These are phyloP conservation scores for Lasiodiplodia theobromae DNA, from an alignment of 2,329 filamentous ascomycete genomes.

Conservation along the genomic window DNA sequence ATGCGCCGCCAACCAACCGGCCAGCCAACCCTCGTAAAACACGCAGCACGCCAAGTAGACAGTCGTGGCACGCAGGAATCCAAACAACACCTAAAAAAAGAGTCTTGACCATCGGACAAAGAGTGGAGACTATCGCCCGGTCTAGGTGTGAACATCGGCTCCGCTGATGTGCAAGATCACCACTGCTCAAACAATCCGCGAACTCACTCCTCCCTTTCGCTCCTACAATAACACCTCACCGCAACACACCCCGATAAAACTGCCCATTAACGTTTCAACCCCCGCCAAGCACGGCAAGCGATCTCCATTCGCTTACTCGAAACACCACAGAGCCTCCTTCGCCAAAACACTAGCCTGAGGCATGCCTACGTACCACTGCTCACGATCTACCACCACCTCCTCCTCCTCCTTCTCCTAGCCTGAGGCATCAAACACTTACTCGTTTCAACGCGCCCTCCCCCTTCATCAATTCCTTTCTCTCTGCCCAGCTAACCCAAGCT, in stretches of 20 bases:
- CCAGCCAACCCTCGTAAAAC: slow-evolving; percentile 8
- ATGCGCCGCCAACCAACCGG: background rate
- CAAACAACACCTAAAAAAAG: no score
- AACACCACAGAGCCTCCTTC: background rate
- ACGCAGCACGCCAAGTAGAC: slow-evolving; percentile 2
- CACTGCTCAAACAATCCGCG: background rate
- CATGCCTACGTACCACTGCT: background rate
- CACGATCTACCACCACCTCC: background rate
- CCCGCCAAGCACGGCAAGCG: background rate
- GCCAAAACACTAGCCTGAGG: slow-evolving; percentile 4
- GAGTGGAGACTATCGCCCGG: no score
- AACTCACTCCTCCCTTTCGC: background rate
- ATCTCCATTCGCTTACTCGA: background rate
- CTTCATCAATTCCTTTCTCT: background rate
- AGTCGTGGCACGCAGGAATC: background rate
- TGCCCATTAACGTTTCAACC: slow-evolving; percentile 13
- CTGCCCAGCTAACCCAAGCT: background rate
- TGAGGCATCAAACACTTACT: background rate
- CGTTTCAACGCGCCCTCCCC: background rate
- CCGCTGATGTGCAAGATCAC: background rate
- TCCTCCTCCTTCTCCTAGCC: background rate
- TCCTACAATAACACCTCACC: background rate
- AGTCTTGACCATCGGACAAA: no score
- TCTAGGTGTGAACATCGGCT: no score
- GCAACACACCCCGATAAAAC: background rate